Evolutionary conservation across 305 asterid genomes (phyloP).

Genomic region (Solanum hybrid): DNA sequence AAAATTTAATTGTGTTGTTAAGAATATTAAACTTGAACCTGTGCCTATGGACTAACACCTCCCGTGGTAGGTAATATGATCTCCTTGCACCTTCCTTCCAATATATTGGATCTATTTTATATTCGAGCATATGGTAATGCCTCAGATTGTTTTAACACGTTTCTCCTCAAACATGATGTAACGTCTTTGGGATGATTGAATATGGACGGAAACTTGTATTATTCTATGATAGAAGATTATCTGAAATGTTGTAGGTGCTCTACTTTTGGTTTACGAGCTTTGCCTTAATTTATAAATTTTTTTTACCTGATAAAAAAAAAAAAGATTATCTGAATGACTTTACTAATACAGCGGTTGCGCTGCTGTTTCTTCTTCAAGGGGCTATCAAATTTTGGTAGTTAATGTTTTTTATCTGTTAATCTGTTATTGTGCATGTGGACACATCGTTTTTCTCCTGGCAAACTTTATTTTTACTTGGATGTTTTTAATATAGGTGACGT

Average conservation of each 20-base stretch:
- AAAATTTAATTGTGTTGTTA: neutral
- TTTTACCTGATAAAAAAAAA: neutral
- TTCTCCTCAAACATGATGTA: neutral
- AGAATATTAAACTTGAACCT: neutral
- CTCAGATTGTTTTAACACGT: neutral
- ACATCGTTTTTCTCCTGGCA: neutral
- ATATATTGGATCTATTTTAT: neutral
- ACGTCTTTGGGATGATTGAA: neutral
- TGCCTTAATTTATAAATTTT: neutral
- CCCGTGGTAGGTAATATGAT: neutral
- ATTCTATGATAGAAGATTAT: neutral
- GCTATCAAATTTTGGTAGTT: neutral
- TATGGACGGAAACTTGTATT: neutral
- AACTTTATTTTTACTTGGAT: constrained; percentile 11
- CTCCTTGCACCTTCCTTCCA: neutral
- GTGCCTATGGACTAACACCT: neutral
- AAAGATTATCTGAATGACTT: neutral
- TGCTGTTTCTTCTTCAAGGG: neutral
- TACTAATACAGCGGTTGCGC: neutral
- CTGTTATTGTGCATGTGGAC: neutral
- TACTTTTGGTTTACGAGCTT: neutral
- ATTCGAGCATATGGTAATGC: neutral
- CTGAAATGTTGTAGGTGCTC: neutral
- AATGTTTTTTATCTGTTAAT: neutral
- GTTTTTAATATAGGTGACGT: constrained; percentile 56